Percentiles rank a stretch among this genome's conserved stretches.
Evolutionary conservation across 2,329 filamentous ascomycete genomes (phyloP).

Genomic region (Alternaria panax): DNA sequence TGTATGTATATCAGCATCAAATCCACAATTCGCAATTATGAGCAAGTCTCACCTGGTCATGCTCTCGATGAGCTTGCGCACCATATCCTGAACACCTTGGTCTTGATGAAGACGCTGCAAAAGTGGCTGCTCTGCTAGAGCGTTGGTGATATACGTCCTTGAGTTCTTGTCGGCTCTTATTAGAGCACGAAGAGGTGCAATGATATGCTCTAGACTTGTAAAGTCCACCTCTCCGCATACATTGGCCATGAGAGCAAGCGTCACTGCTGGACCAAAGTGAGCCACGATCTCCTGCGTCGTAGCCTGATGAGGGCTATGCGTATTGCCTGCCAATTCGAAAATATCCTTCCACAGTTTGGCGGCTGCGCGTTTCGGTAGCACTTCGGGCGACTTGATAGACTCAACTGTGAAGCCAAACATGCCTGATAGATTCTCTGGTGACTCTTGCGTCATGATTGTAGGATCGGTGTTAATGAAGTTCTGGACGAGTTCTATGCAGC

Average conservation of each 20-base stretch:
- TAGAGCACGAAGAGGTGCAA: slow-evolving; percentile 43
- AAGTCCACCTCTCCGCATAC: slow-evolving; percentile 47
- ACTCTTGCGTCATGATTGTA: slow-evolving; percentile 67
- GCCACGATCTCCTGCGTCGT: slow-evolving; percentile 47
- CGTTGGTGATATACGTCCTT: slow-evolving; percentile 39
- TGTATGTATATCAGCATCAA: slow-evolving; percentile 37
- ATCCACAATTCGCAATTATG: neutral
- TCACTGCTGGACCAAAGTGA: slow-evolving; percentile 44
- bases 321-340: slow-evolving; percentile 43
- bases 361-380: slow-evolving; percentile 76
- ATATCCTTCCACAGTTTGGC: slow-evolving; percentile 72
- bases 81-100: slow-evolving; percentile 35
- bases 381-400: slow-evolving; percentile 74
- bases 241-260: slow-evolving; percentile 42
- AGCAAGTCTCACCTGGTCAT: slow-evolving; percentile 35
- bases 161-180: slow-evolving; percentile 43
- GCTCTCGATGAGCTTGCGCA: slow-evolving; percentile 47
- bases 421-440: slow-evolving; percentile 65
- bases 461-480: slow-evolving; percentile 69
- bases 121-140: slow-evolving; percentile 40
- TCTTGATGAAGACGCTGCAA: slow-evolving; percentile 41
- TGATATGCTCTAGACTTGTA: slow-evolving; percentile 44
- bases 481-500: slow-evolving; percentile 75
- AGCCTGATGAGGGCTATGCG: slow-evolving; percentile 35
- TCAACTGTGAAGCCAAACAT: slow-evolving; percentile 76